These are phyloP conservation scores for Leccinum variabile DNA, from an alignment of 1,284 basidiomycete species.

Conservation along the genomic window DNA sequence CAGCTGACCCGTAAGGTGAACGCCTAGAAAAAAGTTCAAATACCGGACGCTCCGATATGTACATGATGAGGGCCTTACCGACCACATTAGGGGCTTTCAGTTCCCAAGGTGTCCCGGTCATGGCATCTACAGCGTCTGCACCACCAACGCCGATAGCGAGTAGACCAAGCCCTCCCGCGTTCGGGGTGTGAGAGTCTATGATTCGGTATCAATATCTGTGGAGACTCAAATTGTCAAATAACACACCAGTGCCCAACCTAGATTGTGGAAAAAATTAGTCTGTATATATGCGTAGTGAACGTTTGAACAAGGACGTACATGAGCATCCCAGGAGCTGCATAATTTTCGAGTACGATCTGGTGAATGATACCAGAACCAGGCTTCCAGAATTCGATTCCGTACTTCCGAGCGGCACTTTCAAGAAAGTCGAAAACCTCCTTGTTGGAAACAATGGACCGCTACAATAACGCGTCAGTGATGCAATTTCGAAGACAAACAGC, in stretches of 20 bases:
- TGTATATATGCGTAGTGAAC: constrained; percentile 4
- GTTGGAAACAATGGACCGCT: constrained; percentile 87
- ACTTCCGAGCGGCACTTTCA: constrained; percentile 92
- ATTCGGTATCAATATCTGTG: constrained; percentile 7
- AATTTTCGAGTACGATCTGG: constrained; percentile 98
- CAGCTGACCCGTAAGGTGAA: constrained; percentile 88
- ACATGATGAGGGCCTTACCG: constrained; percentile 46
- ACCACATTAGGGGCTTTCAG: constrained; percentile 91
- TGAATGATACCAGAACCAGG: constrained; percentile 97
- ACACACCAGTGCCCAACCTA: constrained; percentile 74
- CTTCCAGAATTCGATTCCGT: constrained; percentile 94
- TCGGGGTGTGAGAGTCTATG: constrained; percentile 95
- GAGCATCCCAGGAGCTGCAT: constrained; percentile 86
- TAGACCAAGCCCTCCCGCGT: constrained; percentile 97
- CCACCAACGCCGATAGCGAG: constrained; percentile 98
- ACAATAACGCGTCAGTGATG: constrained; percentile 8
- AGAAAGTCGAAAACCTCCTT: constrained; percentile 99
- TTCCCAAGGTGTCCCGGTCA: constrained; percentile 99
- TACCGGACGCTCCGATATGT: background rate
- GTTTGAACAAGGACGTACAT: constrained; percentile 50
- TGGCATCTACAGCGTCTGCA: constrained; percentile 97
- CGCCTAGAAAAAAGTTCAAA: constrained; percentile 39
- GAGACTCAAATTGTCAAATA: background rate
- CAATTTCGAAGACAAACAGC: constrained; percentile 1
- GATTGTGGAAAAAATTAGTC: constrained; percentile 16